A percentile compares a stretch with the other conserved stretches of the same genome.
Conservation (phyloP, 2,329 filamentous ascomycete species). For the Phoma herbarum region DNA sequence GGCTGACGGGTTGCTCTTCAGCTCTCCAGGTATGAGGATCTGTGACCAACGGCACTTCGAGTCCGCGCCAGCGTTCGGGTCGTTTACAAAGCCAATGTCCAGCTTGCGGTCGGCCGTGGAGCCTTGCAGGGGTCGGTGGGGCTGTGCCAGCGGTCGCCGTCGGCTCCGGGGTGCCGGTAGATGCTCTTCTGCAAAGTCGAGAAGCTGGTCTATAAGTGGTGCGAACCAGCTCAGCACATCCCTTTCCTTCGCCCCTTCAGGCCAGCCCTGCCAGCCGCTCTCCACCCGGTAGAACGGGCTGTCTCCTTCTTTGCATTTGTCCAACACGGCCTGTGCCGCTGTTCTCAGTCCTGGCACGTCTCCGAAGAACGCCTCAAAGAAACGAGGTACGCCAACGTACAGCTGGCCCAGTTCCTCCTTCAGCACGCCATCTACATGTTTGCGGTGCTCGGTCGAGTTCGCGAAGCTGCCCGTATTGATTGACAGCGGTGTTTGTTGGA, state of each 20-base stretch:
- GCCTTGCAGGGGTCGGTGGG: conserved; percentile 28
- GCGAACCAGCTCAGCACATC: conserved; percentile 35
- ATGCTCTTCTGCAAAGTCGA: conserved; percentile 28
- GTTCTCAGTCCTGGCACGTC: conserved; percentile 7
- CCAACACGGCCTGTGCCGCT: conserved; percentile 17
- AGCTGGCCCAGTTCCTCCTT: conserved; percentile 32
- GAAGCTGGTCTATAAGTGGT: conserved; percentile 27
- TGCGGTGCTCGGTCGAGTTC: conserved; percentile 4
- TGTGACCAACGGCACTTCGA: conserved; percentile 15
- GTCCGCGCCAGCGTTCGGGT: conserved; percentile 27
- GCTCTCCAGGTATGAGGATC: conserved; percentile 44
- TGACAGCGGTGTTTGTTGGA: conserved; percentile 41
- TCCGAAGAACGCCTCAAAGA: conserved; percentile 35
- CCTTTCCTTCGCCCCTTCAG: conserved; percentile 29
- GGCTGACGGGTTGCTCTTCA: conserved; percentile 55
- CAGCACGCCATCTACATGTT: conserved; percentile 18
- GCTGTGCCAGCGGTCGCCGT: conserved; percentile 29
- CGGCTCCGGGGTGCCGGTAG: conserved; percentile 18
- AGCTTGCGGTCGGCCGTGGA: conserved; percentile 27
- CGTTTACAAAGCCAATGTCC: conserved; percentile 37
- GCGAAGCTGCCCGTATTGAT: conserved; percentile 24
- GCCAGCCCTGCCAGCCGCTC: conserved; percentile 34
- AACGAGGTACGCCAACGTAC: conserved; percentile 33
- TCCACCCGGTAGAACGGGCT: conserved; percentile 31
- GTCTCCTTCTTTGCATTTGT: conserved; percentile 32